Evolutionary conservation across 2,329 filamentous ascomycete genomes (phyloP).

Genomic region (Hirsutella minnesotensis): DNA sequence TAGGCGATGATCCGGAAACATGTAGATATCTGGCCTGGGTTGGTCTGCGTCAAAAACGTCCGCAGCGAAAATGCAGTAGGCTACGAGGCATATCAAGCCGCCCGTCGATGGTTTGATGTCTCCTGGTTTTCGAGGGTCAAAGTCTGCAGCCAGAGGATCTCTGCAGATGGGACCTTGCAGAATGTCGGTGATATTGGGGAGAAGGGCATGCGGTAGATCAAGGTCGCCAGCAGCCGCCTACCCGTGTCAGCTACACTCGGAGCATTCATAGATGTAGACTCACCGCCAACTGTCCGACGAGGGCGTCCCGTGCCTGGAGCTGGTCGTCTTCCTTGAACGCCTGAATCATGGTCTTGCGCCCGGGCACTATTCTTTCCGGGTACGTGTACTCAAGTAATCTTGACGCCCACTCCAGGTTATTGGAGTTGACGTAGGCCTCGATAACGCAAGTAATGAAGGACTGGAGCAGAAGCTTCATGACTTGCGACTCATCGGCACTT

Average conservation of each 20-base stretch:
- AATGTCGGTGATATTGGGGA: conserved; percentile 33
- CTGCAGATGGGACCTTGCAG: conserved; percentile 26
- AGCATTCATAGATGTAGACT: conserved; percentile 14
- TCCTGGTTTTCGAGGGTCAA: conserved; percentile 33
- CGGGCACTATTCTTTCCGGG: conserved; percentile 51
- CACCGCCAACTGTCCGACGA: conserved; percentile 62
- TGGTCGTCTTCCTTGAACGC: conserved; percentile 52
- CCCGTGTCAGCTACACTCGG: background rate
- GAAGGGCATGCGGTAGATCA: conserved; percentile 35
- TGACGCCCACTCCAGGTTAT: conserved; percentile 48
- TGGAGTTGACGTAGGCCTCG: conserved; percentile 57
- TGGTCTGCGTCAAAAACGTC: conserved; percentile 48
- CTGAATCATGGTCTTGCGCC: conserved; percentile 48
- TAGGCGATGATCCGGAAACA: conserved; percentile 48
- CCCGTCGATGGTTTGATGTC: conserved; percentile 46
- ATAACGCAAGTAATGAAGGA: conserved; percentile 69
- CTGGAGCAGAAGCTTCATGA: conserved; percentile 56
- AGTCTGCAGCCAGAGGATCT: conserved; percentile 33
- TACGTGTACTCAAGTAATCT: conserved; percentile 57
- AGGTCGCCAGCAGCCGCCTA: conserved; percentile 53
- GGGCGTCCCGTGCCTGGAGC: conserved; percentile 48
- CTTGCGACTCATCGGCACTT: conserved; percentile 43
- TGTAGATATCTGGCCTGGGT: conserved; percentile 37
- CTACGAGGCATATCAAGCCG: conserved; percentile 45
- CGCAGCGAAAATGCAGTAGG: conserved; percentile 51